Evolutionary conservation across 2,329 filamentous ascomycete genomes (phyloP), one percentile per base, ranked within the genome.

Genomic region (Penicillium sp.): DNA sequence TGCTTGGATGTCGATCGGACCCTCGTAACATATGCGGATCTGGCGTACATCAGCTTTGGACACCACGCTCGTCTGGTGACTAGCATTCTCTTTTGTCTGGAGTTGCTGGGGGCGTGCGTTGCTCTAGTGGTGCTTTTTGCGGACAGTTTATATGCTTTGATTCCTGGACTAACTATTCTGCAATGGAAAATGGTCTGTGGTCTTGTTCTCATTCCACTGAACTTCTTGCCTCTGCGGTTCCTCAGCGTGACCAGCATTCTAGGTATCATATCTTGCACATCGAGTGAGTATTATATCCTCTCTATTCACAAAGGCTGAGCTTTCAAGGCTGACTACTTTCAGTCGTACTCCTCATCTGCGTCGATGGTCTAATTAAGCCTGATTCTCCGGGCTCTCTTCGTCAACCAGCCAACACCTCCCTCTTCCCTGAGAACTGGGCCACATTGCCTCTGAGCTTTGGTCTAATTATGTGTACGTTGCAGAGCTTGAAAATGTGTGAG

Each of bases 71-170:
- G 93, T 29, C 78, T 96, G 27, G 82, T 88, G 24, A 93, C 90
- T 7, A 95, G 91, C 55, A 78, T 95, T 1, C 79, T 97, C 13
- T 97, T 97, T 74, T 91, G 87, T 9, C 70, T 97, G 36, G 93
- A 97, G 71, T 80, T 97, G 21, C 73, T 96, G 26, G 92, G 89
- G 7, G 90, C 91, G 18, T 95, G 90, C 66, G 92, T 97, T 24
- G 93, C 93, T 3, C 80, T 96, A 3, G 84, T 96, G 26, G 90
- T 96, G 17, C 82, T 97, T n/a, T 97, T 97, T 70, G 90, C 90
- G 45, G 94, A 97, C 74, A 95, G 90, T 37, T 80, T 97, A 62
- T 78, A 90, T 63, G 82, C 90, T 12, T 75, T 97, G 17, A 84
- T 97, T 44, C 89, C 91, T 0, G 85, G 83, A 0, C 74, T 89